These are phyloP conservation scores for Schoenoplectus tabernaemontani DNA, from an alignment of 202 grass and related monocot genomes.

Conservation along the genomic window DNA sequence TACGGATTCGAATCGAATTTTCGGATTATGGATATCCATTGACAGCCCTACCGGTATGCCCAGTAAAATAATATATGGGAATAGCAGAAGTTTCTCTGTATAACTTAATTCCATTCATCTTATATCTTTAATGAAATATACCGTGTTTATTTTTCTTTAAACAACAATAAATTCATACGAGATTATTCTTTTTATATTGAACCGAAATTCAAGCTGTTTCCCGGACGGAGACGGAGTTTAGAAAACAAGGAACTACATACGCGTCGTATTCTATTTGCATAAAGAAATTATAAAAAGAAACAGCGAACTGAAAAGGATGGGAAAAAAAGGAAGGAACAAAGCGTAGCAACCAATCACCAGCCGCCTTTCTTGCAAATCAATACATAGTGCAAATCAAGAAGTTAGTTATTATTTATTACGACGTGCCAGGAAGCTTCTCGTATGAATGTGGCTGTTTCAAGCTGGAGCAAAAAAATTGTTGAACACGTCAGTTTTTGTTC, in stretches of 20 bases:
- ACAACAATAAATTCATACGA: not conserved
- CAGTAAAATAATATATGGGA: not conserved
- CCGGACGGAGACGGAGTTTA: not conserved
- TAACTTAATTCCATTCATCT: not conserved
- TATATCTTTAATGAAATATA: not conserved
- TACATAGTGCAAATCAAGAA: not conserved
- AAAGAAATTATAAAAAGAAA: not conserved
- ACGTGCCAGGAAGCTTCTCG: not conserved
- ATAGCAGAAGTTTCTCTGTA: not conserved
- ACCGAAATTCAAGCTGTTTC: not conserved
- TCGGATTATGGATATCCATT: too few species aligned
- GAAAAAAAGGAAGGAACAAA: not conserved
- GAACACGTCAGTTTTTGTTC: not conserved
- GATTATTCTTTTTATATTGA: not conserved
- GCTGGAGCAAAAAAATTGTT: not conserved
- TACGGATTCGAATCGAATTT: too few species aligned
- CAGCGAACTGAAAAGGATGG: not conserved
- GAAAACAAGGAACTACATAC: not conserved
- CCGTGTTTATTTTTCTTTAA: not conserved
- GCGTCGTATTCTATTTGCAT: not conserved
- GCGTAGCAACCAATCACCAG: not conserved
- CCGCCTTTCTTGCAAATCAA: conserved; percentile 13
- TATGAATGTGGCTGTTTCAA: not conserved
- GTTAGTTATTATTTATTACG: conserved; percentile 11
- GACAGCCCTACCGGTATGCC: too few species aligned